Percentiles rank a stretch among this genome's conserved stretches.
These are phyloP conservation scores for Eucalyptus pauciflora DNA, from an alignment of 345 rosid genomes.

Conservation along the genomic window DNA sequence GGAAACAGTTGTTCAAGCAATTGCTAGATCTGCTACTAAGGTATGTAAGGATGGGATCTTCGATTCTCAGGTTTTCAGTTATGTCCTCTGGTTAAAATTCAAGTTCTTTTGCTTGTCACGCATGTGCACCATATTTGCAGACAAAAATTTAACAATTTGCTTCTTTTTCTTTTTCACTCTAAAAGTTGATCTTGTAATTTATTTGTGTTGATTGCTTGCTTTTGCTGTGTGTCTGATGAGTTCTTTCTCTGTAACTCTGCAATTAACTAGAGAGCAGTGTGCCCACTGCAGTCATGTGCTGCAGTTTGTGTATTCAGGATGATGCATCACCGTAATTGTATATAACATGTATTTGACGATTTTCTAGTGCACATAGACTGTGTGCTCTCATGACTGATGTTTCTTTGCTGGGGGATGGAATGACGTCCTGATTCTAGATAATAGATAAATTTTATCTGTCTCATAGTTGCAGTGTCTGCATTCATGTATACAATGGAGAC, in stretches of 20 bases:
- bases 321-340: background rate
- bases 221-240: background rate
- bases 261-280: background rate
- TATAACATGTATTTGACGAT: background rate
- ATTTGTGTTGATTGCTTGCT: background rate
- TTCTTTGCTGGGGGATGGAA: background rate
- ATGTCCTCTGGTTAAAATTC: background rate
- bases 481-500: background rate
- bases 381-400: background rate
- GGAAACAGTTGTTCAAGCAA: slow-evolving; percentile 96
- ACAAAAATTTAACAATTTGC: background rate
- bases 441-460: background rate
- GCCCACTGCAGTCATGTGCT: background rate
- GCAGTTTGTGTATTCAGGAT: background rate
- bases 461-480: background rate
- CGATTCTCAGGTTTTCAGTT: background rate
- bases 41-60: slow-evolving; percentile 13
- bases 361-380: background rate
- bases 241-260: background rate
- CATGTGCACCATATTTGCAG: background rate
- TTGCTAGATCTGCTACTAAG: slow-evolving; percentile 96
- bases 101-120: background rate
- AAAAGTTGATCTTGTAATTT: background rate
- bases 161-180: background rate
- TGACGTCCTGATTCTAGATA: background rate